Evolutionary conservation across 1,284 basidiomycete genomes (phyloP), one percentile per base, ranked within the genome.

Genomic region (Apiotrichum akiyoshidainum): DNA sequence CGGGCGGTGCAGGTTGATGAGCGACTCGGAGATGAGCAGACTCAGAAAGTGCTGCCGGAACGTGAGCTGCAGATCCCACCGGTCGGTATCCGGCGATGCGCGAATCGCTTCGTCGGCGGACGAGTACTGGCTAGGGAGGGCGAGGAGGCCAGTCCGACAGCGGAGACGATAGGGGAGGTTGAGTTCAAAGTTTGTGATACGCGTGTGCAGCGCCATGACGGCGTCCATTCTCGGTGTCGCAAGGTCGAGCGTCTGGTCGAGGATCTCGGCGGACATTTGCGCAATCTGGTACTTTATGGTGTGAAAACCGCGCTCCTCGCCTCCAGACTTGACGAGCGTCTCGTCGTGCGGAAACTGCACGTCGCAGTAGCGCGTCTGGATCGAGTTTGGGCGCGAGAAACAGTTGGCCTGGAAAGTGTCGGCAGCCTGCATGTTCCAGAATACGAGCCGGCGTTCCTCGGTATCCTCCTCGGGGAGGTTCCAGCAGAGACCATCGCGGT

Each of bases 41-140:
- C 63, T 61, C 16, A 71, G 54, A 3, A 68, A 68, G 57, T 66
- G 66, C 57, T 70, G 69, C 57, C 64, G 61, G 41, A 66, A 68
- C 4, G 68, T 66, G 16, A 65, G 51, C 34, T 61, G 58, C 19
- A 70, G 49, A 44, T 68, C 63, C 31, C 61, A 54, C 33, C 63
- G 44, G 19, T 56, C 58, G 16, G 63, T 31, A 31, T 65, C 65
- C 9, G 70, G 70, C 6, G 57, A 63, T 11, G 63, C 58, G 10
- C 35, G 17, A 7, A 54, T 47, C 6, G 68, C 67, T 12, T 54
- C 54, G 19, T 59, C 59, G 1, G 60, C 50, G 26, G 65, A 63
- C 3, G 60, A 55, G 37, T 70, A 68, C 9, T 61, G 59, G 2
- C 65, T 67, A 9, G 42, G 64, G 9, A 64, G 56, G 2, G 66